Percentiles rank a stretch among this genome's conserved stretches.
These are phyloP conservation scores for Suhomyces guaymorum DNA, from an alignment of 1,139 yeast genomes.

Conservation along the genomic window DNA sequence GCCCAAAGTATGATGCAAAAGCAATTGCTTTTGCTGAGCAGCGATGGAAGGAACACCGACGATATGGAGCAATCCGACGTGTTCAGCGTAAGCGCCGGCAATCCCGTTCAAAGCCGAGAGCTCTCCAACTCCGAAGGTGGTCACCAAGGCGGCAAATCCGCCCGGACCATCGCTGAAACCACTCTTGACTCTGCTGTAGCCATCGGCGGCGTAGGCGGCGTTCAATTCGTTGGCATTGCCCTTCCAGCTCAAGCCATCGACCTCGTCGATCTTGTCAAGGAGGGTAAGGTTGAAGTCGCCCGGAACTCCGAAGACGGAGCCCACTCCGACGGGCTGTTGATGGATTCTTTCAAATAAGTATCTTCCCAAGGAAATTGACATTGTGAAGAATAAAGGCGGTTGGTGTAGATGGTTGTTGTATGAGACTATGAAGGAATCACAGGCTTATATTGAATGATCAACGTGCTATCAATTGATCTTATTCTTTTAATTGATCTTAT, in stretches of 20 bases:
- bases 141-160: slow-evolving; percentile 56
- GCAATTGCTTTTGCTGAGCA: slow-evolving; percentile 37
- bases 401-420: background rate
- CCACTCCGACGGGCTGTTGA: slow-evolving; percentile 35
- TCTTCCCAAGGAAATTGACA: slow-evolving; percentile 43
- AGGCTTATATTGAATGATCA: no score
- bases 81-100: slow-evolving; percentile 62
- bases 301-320: slow-evolving; percentile 44
- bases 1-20: slow-evolving; percentile 48
- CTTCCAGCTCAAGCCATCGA: slow-evolving; percentile 54
- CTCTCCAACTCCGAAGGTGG: slow-evolving; percentile 73
- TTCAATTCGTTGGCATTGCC: slow-evolving; percentile 74
- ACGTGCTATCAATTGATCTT: no score
- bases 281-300: slow-evolving; percentile 58
- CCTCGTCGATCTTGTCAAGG: slow-evolving; percentile 56
- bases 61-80: slow-evolving; percentile 55
- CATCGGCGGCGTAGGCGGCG: slow-evolving; percentile 73
- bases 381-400: no score
- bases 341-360: slow-evolving; percentile 45
- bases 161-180: slow-evolving; percentile 43
- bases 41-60: slow-evolving; percentile 50
- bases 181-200: slow-evolving; percentile 65
- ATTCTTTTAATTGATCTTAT: no score
- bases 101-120: slow-evolving; percentile 57
- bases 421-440: background rate